Base-by-base conservation (phyloP, 768 basidiomycete genomes). In the Krasilnikovozyma curviuscula region DNA sequence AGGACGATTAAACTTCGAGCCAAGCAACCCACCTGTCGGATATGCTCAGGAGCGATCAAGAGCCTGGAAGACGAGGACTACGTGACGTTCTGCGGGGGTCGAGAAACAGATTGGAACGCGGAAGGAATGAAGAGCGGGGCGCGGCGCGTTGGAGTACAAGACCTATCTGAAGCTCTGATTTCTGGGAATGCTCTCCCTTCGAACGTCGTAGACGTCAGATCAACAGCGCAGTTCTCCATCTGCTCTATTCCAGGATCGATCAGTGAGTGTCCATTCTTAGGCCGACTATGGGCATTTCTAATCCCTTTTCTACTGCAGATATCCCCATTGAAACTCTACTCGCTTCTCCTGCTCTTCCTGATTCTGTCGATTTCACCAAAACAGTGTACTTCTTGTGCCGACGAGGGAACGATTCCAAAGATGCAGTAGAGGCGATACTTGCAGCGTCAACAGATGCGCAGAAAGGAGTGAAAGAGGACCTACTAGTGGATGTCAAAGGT, bases 331-430 rank as follows among this genome's bases (percentile, higher is more conserved):
- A 68, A 19, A 67, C 72, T 34, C 67, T 89, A 3, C 67, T 80
- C 1, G 71, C 73, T 3, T 67, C 77, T 46, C 86, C 84, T 0
- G n/a, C 53, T 61, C n/a, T 55, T 63, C 1, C 62, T 68, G 45
- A 42, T 76, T n/a, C 57, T 66, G 6, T 32, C 54, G 29, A 34
- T 29, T 24, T 41, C 42, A 33, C 49, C 19, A 14, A 14, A 24
- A 25, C 44, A 5, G 29, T 68, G 6, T 76, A 76, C 51, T 66
- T 93, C 16, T 64, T 93, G 24, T 97, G 89, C 64, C 73, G 84
- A 27, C 68, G 85, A 19, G 89, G 91, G 5, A 97, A 95, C 58
- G 91, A 95, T 62, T 91, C 85, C 1, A 83, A 85, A 61, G 72
- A 83, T 18, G 91, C 88, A 27, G 86, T 77, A 0, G 69, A 76